Evolutionary conservation across 306 rosid genomes (phyloP), one percentile per base, ranked within the genome.

Genomic region (Canavalia gladiata): DNA sequence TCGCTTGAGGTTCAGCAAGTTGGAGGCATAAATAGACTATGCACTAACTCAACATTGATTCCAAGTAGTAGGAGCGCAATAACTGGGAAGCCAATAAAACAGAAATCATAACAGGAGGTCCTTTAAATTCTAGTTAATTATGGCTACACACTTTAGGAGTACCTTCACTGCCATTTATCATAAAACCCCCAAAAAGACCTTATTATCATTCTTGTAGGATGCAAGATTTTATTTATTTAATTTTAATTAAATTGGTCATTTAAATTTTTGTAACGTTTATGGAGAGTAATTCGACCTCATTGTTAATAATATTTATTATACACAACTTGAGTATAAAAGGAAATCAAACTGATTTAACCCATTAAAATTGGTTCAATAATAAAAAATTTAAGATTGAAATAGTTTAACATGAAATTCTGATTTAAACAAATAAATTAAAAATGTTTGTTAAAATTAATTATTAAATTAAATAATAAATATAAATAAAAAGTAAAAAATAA

Each of bases 21-120:
- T 75, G 69, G 31, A 34, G 79, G 55, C 58, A 18, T 2, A 43
- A 45, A 59, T 45, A 45, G 70, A 59, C 79, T 31, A 31, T 4
- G 49, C 60, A 75, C 47, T 45, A 60, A 30, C 70, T 58, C 46
- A 13, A 46, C 56, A 47, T 47, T 47, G 52, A 46, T 68, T 75
- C 8, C 43, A 46, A 29, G 45, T 31, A 13, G 57, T 10, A 56
- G 68, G 28, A 56, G 67, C 1, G 29, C 64, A 18, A 72, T 7
- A 6, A 70, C 45, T 50, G 60, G 29, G 59, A 31, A 70, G 4
- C 33, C 46, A 50, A 50, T 35, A 49, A 70, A 34, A 54, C 33
- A 52, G 8, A 72, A 72, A 54, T 72, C 37, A 72, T 72, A 25
- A 1, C 4, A 54, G 11, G 54, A 18, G 65, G 29, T 73, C 65